Conservation (phyloP, 768 basidiomycete species). For the Holtermanniella nyarrowii region DNA sequence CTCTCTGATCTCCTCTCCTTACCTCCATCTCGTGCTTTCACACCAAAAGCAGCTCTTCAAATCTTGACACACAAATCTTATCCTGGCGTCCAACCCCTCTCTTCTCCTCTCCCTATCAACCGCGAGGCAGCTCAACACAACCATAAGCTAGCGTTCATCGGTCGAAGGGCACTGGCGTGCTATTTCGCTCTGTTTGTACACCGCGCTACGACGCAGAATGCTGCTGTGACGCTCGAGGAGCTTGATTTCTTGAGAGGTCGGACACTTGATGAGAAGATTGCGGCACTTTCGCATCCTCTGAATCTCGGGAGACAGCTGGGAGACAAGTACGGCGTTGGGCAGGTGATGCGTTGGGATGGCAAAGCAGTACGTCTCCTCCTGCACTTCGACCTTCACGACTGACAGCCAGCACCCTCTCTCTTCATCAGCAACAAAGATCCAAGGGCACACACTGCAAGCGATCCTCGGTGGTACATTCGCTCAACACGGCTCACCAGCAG, state of each 20-base stretch:
- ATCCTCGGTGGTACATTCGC: constrained; percentile 28
- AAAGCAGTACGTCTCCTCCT: constrained; percentile 10
- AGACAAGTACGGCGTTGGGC: constrained; percentile 21
- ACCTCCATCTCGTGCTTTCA: constrained; percentile 24
- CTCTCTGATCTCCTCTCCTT: constrained; percentile 29
- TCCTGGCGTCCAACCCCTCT: constrained; percentile 29
- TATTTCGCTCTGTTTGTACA: constrained; percentile 37
- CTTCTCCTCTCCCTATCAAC: constrained; percentile 3
- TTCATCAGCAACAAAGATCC: constrained; percentile 9
- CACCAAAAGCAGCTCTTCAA: constrained; percentile 31
- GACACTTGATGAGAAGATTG: constrained; percentile 24
- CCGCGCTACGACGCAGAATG: constrained; percentile 9
- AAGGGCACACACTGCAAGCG: constrained; percentile 24
- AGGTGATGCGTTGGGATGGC: constrained; percentile 21
- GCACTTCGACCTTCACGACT: background rate
- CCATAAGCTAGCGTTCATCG: constrained; percentile 31
- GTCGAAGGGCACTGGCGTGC: constrained; percentile 27
- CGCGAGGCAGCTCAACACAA: constrained; percentile 16
- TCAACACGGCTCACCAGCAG: constrained; percentile 32
- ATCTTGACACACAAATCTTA: constrained; percentile 40
- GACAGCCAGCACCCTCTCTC: background rate
- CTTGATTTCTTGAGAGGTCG: constrained; percentile 20
- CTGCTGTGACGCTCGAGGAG: constrained; percentile 1
- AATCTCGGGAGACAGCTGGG: constrained; percentile 36
- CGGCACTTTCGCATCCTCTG: constrained; percentile 23